Evolutionary conservation across 345 rosid species (phyloP), one percentile per base, ranked within the genome.

Genomic region (Dovyalis caffra): DNA sequence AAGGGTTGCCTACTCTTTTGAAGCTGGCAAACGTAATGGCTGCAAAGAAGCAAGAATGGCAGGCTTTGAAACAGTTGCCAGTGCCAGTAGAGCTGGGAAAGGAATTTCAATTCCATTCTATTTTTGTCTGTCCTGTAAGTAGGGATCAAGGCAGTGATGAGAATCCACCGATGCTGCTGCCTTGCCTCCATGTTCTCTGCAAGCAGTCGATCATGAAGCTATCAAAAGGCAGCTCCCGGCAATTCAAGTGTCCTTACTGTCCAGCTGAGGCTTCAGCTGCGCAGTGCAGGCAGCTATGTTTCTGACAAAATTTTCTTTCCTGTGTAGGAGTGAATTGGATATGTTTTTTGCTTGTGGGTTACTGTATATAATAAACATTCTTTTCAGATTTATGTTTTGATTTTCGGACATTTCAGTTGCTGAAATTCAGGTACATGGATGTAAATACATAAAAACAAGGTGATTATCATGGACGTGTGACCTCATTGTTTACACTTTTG

Each of bases 61-160:
- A 71, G 69, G 77, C 85, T 26, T 84, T 88, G 90, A 86, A 88
- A 69, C 90, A 89, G 56, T 74, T 91, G 78, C 90, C 90, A 0
- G 87, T 88, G 70, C 92, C 92, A 1, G 74, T 89, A 70, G 93
- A 91, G 62, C 69, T 88, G 74, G 87, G 88, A 25, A 88, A 69
- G 78, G 90, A 86, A 62, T 87, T 85, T 68, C 96, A 89, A 85
- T 89, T 89, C 69, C 96, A 91, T 77, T 89, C 96, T 0, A 75
- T 88, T 80, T 91, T 91, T 65, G 92, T 88, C 31, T 91, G 93
- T 60, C 96, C 96, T 0, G 92, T 91, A 38, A 88, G 90, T 25
- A 79, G 91, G 80, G 96, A 91, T 67, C 90, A 89, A 80, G 83
- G 86, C 21, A 82, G 84, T n/a, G 88, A 86, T 58, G 93, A 88